A percentile compares a stretch with the other conserved stretches of the same genome.
Conservation (phyloP, 345 rosid genomes). For the Salix suchowensis region DNA sequence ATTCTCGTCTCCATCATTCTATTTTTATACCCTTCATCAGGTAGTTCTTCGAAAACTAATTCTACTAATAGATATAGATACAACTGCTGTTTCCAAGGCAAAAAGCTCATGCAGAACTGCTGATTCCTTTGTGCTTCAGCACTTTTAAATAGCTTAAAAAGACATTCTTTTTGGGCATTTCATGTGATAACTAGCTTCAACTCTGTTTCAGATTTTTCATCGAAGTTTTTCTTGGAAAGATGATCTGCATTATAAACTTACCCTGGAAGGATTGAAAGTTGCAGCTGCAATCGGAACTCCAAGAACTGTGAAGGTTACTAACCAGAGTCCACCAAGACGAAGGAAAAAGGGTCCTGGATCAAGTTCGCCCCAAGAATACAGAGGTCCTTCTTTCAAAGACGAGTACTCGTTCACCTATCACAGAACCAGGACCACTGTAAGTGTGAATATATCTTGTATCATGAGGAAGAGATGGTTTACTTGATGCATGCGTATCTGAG, state of each 20-base stretch:
- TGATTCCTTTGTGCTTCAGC: too few species aligned
- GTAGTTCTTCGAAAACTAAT: too few species aligned
- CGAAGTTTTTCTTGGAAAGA: too few species aligned
- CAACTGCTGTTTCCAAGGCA: too few species aligned
- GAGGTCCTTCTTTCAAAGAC: constrained; percentile 64
- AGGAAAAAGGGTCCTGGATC: constrained; percentile 54
- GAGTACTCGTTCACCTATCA: constrained; percentile 86
- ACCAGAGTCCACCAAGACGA: constrained; percentile 91
- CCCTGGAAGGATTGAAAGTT: constrained; percentile 91
- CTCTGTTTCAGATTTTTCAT: too few species aligned
- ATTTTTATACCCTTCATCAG: background rate
- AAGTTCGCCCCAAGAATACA: constrained; percentile 92
- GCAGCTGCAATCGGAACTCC: constrained; percentile 93
- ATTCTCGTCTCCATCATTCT: background rate
- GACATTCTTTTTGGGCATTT: too few species aligned
- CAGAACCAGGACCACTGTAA: constrained; percentile 12
- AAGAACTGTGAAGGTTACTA: constrained; percentile 66
- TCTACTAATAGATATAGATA: too few species aligned
- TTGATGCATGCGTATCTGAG: background rate
- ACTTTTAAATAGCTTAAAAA: too few species aligned
- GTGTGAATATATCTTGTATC: background rate
- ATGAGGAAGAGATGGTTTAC: background rate
- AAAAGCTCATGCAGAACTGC: too few species aligned
- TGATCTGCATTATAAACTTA: constrained; percentile 17
- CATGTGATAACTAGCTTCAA: too few species aligned